These are phyloP conservation scores for Penicillium verhagenii DNA, from an alignment of 495 filamentous ascomycete genomes.

Conservation along the genomic window DNA sequence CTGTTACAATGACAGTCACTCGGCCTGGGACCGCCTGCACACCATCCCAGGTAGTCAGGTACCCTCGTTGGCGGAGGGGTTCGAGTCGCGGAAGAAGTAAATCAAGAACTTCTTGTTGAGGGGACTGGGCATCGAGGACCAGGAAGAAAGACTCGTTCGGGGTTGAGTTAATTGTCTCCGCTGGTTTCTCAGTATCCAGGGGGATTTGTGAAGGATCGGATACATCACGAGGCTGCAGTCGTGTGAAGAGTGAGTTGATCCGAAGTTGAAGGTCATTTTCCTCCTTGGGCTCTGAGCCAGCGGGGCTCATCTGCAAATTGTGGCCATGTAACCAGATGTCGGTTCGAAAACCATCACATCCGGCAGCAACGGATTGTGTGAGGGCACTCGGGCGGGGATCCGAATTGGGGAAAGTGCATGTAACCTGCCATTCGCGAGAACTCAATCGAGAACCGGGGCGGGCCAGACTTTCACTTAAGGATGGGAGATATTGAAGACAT, in stretches of 20 bases:
- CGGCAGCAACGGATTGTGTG: conserved; percentile 15
- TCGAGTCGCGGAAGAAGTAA: conserved; percentile 45
- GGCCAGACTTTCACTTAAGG: background rate
- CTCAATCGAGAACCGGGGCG: background rate
- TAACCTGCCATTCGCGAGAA: conserved; percentile 12
- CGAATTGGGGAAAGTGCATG: conserved; percentile 21
- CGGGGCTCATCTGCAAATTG: conserved; percentile 53
- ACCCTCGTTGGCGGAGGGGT: conserved; percentile 55
- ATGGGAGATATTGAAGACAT: conserved; percentile 10
- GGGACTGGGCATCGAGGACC: conserved; percentile 15
- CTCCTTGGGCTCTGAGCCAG: background rate
- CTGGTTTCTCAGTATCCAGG: background rate
- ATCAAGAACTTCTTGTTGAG: conserved; percentile 8
- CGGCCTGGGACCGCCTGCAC: conserved; percentile 44
- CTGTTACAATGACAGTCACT: conserved; percentile 72
- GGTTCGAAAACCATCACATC: conserved; percentile 21
- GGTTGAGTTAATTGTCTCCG: background rate
- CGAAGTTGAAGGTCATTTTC: conserved; percentile 15
- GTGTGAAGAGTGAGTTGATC: conserved; percentile 12
- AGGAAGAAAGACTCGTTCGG: conserved; percentile 12
- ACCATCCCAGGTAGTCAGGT: conserved; percentile 57
- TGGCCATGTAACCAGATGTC: conserved; percentile 67
- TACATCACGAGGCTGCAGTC: background rate
- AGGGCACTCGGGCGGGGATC: conserved; percentile 21
- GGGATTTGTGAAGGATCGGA: background rate